Base-by-base conservation (phyloP, 1,139 yeast species). In the Taphrina communis region DNA sequence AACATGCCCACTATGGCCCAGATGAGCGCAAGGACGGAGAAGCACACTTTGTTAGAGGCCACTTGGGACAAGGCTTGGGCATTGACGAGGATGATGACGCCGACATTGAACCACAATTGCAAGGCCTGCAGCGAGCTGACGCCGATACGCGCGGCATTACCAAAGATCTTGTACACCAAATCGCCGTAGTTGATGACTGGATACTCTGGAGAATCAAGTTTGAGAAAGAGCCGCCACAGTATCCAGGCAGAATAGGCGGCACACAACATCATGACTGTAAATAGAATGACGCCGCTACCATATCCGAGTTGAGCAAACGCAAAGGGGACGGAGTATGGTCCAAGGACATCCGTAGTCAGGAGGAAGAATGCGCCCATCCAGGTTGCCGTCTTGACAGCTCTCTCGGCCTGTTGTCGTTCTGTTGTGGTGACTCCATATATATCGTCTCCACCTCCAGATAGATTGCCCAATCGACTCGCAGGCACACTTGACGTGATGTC, bases 271-370 rank as follows among this genome's bases (percentile, higher is more conserved):
- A 82, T 79, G 17, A 80, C 72, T 53, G 80, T 74, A 73, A 77
- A 82, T 12, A 82, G 74, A 51, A 81, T 76, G 65, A 78, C 75
- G 51, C 84, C 84, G 11, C 83, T 83, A 17, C 79, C 83, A 66
- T 76, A 81, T 2, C 84, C 84, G 69, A 82, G 74, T 68, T 80
- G 79, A 6, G 81, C 74, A 58, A 82, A 75, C 9, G 83, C 81
- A 71, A 79, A 81, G 4, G 84, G 84, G 19, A 83, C 83, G 65
- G 78, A 76, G 17, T 80, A 76, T 21, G 84, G 84, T 25, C 84
- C 84, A 51, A 82, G 76, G 65, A 82, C 81, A 75, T 82, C 84
- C 2, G 84, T 81, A 17, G 84, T 81, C 67, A 82, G 82, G 58
- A 82, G 75, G 72, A 77, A 81, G 74, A 82, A 81, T 9, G 81